phyloP scores from a whole-genome alignment of 176 grass and related monocot genomes.

The Zoysia japonica region DNA sequence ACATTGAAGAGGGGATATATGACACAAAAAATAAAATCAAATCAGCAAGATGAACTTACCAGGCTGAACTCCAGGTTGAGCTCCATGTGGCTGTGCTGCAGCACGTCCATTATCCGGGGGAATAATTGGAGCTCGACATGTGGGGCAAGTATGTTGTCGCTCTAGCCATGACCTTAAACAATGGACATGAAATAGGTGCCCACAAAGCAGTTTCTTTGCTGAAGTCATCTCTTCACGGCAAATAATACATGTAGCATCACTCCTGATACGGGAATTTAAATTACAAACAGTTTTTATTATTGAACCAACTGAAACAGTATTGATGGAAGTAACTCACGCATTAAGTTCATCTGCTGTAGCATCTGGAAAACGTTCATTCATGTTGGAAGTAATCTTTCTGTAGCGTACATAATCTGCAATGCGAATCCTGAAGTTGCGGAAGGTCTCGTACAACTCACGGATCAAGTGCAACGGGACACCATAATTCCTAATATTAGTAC shows the following conservation, averaged over 20 bases:
- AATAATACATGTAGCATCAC: conserved; percentile 96
- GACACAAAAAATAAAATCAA: background rate
- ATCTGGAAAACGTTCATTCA: conserved; percentile 95
- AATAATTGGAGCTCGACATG: conserved; percentile 87
- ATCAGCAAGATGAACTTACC: conserved; percentile 53
- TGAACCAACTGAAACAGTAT: conserved; percentile 6
- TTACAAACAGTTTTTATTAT: background rate
- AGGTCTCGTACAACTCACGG: conserved; percentile 93
- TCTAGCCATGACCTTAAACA: conserved; percentile 96
- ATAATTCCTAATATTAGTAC: conserved; percentile 78
- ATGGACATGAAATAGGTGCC: conserved; percentile 95
- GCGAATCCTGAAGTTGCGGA: conserved; percentile 85
- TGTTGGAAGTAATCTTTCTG: conserved; percentile 95
- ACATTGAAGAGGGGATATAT: background rate
- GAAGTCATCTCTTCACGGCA: conserved; percentile 96
- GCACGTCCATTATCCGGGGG: conserved; percentile 61
- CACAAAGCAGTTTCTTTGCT: conserved; percentile 88
- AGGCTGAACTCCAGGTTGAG: conserved; percentile 63
- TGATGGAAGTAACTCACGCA: conserved; percentile 53
- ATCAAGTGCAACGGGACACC: conserved; percentile 96
- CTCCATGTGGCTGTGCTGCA: conserved; percentile 50
- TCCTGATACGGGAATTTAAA: conserved; percentile 47
- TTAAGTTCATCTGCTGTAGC: conserved; percentile 80
- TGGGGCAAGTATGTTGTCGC: conserved; percentile 92
- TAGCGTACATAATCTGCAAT: conserved; percentile 87